These are phyloP conservation scores for Oryza glaberrima DNA, from an alignment of 176 grass and related monocot genomes.

Conservation along the genomic window DNA sequence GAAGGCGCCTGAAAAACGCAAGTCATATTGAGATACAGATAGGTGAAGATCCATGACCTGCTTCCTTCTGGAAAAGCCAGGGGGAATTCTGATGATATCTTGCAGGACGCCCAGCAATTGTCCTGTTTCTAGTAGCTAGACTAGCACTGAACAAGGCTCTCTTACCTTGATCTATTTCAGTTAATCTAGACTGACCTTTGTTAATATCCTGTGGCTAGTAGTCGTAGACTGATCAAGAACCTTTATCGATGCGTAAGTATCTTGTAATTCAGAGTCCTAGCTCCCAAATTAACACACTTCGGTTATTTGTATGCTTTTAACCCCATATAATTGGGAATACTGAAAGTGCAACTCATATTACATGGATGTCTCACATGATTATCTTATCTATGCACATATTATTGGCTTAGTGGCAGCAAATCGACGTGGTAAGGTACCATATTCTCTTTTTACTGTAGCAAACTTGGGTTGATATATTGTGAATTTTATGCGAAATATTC, in stretches of 20 bases:
- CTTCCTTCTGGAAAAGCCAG: background rate
- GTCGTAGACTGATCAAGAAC: slow-evolving; percentile 13
- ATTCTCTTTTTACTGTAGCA: background rate
- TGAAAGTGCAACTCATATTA: background rate
- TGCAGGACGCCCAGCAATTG: background rate
- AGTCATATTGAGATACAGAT: slow-evolving; percentile 37
- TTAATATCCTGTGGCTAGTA: slow-evolving; percentile 27
- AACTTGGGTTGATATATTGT: background rate
- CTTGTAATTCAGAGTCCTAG: background rate
- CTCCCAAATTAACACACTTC: background rate
- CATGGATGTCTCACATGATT: background rate
- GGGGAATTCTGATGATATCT: background rate
- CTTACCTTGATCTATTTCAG: background rate
- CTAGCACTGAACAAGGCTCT: background rate
- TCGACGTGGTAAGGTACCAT: background rate
- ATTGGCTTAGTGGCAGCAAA: background rate
- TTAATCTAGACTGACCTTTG: slow-evolving; percentile 14
- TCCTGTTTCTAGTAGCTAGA: background rate
- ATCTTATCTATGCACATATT: background rate
- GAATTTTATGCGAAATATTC: background rate
- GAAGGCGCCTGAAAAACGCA: slow-evolving; percentile 57
- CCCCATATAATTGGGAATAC: background rate
- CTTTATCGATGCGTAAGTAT: slow-evolving; percentile 12
- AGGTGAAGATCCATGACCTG: background rate
- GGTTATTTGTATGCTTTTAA: background rate